Base-by-base conservation (phyloP, 805 yeast species). In the Hanseniaspora lindneri region DNA sequence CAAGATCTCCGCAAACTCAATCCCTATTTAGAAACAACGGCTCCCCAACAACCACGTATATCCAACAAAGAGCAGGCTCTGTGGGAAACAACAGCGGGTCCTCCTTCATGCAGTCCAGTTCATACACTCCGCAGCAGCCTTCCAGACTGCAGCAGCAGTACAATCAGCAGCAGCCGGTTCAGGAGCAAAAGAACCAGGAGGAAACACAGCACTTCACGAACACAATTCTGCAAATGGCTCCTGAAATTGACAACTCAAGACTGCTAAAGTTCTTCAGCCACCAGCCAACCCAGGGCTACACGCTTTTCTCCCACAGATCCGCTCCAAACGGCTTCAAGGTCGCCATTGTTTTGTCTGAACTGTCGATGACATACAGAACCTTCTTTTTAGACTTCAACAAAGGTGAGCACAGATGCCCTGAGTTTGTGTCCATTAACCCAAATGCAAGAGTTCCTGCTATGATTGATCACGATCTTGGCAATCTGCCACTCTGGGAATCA, bases 271-370 rank as follows among this genome's bases (percentile, higher is more conserved):
- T 84, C 61, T 81, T 85, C 60, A 76, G 74, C 54, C 79, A 80
- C 58, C 82, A 79, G 55, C 94, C 95, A 10, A 64, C 73, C 17
- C 82, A 79, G 54, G 96, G 96, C 1, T 84, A 75, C 63, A 85
- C 95, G 1, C 69, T 88, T 41, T 86, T 76, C 54, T 83, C 75
- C 58, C 94, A 65, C 77, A 80, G 94, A 55, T 80, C 89, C 3
- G 96, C 96, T 1, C 96, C 96, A 24, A 88, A 88, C 64, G 96
- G 96, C 1, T 88, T 85, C 71, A 89, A 92, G 65, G 95, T 89
- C 14, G 95, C 96, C 24, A 86, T 88, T 39, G 80, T 86, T 27
- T 69, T 92, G 51, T 76, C 86, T 51, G 97, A 89, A 64, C 73
- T 89, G 56, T 82, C 82, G 50, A 73, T 81, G 59, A 76, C 75